Percentiles rank a stretch among this genome's conserved stretches.
These are phyloP conservation scores for Cordia subcordata DNA, from an alignment of 257 asterid genomes.

Conservation along the genomic window DNA sequence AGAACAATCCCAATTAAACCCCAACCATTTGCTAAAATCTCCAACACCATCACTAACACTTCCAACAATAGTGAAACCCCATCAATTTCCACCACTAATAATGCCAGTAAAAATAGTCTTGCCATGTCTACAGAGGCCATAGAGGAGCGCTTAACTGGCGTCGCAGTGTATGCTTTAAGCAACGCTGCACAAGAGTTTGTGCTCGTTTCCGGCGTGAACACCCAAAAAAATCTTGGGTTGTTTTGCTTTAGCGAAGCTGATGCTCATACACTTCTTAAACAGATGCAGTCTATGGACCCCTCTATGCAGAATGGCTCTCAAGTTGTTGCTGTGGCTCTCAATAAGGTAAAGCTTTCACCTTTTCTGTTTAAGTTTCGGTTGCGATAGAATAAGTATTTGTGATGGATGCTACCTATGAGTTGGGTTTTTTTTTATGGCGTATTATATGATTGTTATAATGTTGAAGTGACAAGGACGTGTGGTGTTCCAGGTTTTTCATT, in stretches of 20 bases:
- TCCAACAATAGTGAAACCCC: conserved; percentile 8
- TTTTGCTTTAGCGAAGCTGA: conserved; percentile 78
- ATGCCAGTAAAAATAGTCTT: not conserved
- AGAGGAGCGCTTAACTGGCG: conserved; percentile 82
- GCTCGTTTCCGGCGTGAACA: conserved; percentile 53
- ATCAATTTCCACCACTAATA: not conserved
- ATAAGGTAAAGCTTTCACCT: conserved; percentile 46
- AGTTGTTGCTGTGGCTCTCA: conserved; percentile 77
- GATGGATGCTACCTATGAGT: no score
- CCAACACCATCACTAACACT: conserved; percentile 11
- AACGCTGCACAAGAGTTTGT: conserved; percentile 70
- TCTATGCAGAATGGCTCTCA: conserved; percentile 53
- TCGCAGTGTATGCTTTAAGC: conserved; percentile 80
- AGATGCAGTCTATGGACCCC: conserved; percentile 69
- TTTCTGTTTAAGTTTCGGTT: not conserved
- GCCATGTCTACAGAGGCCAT: conserved; percentile 47
- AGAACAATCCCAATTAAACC: conserved; percentile 8
- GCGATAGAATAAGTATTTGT: not conserved
- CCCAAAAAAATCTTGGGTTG: conserved; percentile 62
- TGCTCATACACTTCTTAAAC: conserved; percentile 61
- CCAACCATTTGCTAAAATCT: conserved; percentile 38
- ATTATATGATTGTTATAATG: not conserved
- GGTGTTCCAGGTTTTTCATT: conserved; percentile 71
- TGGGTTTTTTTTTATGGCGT: not conserved
- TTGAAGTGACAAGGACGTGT: conserved; percentile 16